Evolutionary conservation across 768 basidiomycete species (phyloP).

Genomic region (Suillus luteus): DNA sequence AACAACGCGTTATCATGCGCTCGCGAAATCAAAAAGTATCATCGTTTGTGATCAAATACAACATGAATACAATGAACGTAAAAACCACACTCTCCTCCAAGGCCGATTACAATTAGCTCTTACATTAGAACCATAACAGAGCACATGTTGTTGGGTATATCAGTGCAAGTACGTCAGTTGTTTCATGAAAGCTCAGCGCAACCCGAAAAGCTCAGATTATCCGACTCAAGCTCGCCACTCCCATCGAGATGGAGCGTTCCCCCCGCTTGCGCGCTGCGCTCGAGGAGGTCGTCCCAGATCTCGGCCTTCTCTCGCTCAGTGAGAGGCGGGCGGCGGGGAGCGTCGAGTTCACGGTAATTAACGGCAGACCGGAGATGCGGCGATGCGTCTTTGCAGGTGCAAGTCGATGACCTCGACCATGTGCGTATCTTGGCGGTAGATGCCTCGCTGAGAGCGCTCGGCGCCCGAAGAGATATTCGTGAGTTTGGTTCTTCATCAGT

Average conservation of each 20-base stretch:
- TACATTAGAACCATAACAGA: conserved; percentile 13
- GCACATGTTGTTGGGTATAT: conserved; percentile 5
- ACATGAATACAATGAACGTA: background rate
- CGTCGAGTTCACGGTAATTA: conserved; percentile 52
- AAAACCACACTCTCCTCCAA: background rate
- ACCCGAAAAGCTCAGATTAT: conserved; percentile 41
- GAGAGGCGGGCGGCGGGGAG: conserved; percentile 39
- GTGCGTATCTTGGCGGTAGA: conserved; percentile 29
- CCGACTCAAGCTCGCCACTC: conserved; percentile 45
- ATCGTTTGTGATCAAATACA: conserved; percentile 1
- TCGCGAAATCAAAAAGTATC: conserved; percentile 7
- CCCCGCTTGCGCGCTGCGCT: conserved; percentile 67
- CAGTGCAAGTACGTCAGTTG: background rate
- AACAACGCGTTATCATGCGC: conserved; percentile 24
- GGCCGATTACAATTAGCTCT: conserved; percentile 16
- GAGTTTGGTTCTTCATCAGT: background rate
- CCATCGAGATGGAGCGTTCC: conserved; percentile 66
- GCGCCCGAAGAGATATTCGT: conserved; percentile 20
- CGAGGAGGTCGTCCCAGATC: conserved; percentile 69
- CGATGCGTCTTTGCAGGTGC: conserved; percentile 17
- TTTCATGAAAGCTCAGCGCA: conserved; percentile 22
- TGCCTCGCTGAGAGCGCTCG: conserved; percentile 35
- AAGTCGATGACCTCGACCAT: conserved; percentile 17
- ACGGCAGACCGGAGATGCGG: conserved; percentile 33
- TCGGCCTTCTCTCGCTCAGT: conserved; percentile 72